A percentile compares a stretch with the other conserved stretches of the same genome.
phyloP scores from a whole-genome alignment of 2,329 filamentous ascomycete genomes.

The Calonectria honghensis region DNA sequence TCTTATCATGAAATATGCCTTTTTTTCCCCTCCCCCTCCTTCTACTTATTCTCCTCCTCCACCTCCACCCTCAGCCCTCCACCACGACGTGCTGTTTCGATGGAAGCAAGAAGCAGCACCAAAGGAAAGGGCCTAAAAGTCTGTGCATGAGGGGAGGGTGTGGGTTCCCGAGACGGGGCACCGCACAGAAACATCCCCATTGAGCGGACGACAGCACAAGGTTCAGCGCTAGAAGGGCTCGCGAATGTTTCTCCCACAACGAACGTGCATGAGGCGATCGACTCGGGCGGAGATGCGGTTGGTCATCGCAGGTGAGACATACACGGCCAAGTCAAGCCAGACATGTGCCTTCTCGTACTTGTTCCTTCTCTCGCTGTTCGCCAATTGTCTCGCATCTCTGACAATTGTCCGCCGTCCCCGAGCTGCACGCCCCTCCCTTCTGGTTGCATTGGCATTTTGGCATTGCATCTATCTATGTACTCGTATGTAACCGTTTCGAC shows the following conservation, averaged over 20 bases:
- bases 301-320: conserved; percentile 17
- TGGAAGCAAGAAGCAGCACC: neutral
- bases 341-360: conserved; percentile 4
- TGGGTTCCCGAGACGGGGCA: conserved; percentile 24
- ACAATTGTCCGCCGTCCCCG: neutral
- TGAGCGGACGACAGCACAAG: conserved; percentile 31
- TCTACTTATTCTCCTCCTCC: neutral
- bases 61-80: neutral
- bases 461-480: neutral
- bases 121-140: conserved; percentile 13
- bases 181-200: neutral
- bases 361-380: conserved; percentile 15
- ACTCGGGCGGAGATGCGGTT: conserved; percentile 19
- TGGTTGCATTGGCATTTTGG: neutral
- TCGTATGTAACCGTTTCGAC: conserved; percentile 6
- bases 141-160: conserved; percentile 27
- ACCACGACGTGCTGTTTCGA: neutral
- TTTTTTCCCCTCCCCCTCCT: neutral
- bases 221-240: conserved; percentile 53
- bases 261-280: conserved; percentile 33
- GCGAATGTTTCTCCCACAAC: conserved; percentile 40
- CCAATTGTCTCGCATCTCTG: conserved; percentile 19
- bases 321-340: conserved; percentile 22
- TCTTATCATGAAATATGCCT: conserved; percentile 17
- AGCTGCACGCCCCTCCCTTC: neutral